Conservation (phyloP, 164 flowering plant species). For the Nelumbo lutea region DNA sequence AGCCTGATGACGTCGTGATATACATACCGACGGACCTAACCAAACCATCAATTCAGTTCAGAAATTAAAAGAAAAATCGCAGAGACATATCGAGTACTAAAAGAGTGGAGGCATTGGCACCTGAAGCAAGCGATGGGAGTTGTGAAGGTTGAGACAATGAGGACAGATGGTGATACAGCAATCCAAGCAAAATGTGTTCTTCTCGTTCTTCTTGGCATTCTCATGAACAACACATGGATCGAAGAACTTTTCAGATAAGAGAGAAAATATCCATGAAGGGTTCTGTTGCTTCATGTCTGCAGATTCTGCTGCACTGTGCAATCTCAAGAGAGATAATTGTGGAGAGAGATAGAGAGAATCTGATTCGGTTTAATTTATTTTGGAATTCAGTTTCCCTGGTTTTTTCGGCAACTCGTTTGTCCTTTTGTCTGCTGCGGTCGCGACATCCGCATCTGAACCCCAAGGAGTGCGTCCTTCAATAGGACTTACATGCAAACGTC, state of each 20-base stretch:
- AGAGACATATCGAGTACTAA: background rate
- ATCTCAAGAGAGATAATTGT: no score
- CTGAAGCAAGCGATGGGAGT: slow-evolving; percentile 23
- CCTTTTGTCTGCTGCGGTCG: no score
- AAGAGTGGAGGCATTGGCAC: slow-evolving; percentile 2
- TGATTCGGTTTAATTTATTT: no score
- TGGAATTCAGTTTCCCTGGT: no score
- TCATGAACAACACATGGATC: slow-evolving; percentile 22
- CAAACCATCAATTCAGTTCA: background rate
- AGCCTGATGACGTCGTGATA: slow-evolving; percentile 30
- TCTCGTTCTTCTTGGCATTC: slow-evolving; percentile 25
- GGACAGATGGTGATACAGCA: slow-evolving; percentile 25
- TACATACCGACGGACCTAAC: slow-evolving; percentile 29
- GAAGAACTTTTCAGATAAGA: slow-evolving; percentile 30
- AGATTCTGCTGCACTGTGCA: no score
- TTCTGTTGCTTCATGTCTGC: background rate
- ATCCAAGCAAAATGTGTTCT: slow-evolving; percentile 30
- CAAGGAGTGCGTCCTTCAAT: no score
- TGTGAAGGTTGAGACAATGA: slow-evolving; percentile 23
- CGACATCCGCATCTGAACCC: no score
- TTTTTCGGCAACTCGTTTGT: no score
- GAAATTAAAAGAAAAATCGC: background rate
- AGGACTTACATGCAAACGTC: no score
- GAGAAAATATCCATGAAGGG: slow-evolving; percentile 20
- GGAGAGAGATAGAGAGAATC: no score